Conservation (phyloP, 106 monocot genomes). For the Dactylorhiza incarnata region DNA sequence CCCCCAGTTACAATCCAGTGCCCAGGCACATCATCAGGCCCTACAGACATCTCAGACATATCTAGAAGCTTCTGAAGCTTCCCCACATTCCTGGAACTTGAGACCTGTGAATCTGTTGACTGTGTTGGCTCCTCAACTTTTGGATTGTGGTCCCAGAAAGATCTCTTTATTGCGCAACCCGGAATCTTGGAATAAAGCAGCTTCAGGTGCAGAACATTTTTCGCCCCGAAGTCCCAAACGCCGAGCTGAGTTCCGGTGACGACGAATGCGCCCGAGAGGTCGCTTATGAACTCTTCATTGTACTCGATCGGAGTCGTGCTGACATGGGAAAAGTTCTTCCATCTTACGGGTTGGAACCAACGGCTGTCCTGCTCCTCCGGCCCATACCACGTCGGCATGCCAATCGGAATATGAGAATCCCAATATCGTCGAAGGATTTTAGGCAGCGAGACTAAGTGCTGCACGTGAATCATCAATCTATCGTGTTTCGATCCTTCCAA, state of each 20-base stretch:
- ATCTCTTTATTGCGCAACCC: constrained; percentile 65
- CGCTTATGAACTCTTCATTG: constrained; percentile 44
- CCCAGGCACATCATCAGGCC: constrained; percentile 62
- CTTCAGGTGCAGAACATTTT: constrained; percentile 67
- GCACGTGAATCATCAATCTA: constrained; percentile 50
- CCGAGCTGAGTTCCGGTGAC: constrained; percentile 83
- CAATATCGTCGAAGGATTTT: constrained; percentile 71
- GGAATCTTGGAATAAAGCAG: constrained; percentile 67
- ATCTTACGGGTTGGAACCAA: constrained; percentile 80
- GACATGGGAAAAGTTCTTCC: constrained; percentile 89
- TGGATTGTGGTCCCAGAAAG: constrained; percentile 62
- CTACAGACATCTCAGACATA: constrained; percentile 50
- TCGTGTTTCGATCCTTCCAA: constrained; percentile 66
- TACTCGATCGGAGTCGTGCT: constrained; percentile 65
- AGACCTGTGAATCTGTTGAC: constrained; percentile 14
- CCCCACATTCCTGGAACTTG: constrained; percentile 24
- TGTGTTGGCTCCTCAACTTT: not conserved
- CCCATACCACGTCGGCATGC: constrained; percentile 74
- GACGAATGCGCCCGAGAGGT: constrained; percentile 44
- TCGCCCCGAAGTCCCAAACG: constrained; percentile 78
- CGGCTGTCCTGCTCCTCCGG: constrained; percentile 89
- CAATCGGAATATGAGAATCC: constrained; percentile 60
- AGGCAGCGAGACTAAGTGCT: constrained; percentile 61
- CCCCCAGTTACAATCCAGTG: constrained; percentile 88
- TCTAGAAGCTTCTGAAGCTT: constrained; percentile 57